Evolutionary conservation across 805 yeast species (phyloP).

Genomic region (Wickerhamiella sergipiensis): DNA sequence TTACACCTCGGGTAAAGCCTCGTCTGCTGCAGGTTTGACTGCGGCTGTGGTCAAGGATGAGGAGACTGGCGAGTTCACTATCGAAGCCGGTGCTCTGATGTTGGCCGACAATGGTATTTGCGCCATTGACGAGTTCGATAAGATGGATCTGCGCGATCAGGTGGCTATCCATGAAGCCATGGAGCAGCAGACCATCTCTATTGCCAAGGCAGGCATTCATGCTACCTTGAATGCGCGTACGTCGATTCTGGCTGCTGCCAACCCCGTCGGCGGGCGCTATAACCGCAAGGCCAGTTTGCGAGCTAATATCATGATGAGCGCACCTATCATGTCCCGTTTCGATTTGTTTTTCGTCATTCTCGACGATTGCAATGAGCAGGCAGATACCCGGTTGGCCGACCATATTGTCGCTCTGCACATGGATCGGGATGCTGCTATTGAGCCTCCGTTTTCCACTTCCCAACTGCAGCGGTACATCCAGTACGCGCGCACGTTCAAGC

Average conservation of each 20-base stretch:
- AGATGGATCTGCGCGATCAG: constrained; percentile 91
- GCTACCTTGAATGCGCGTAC: constrained; percentile 96
- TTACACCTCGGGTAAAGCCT: constrained; percentile 95
- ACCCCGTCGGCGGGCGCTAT: constrained; percentile 94
- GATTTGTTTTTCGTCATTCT: constrained; percentile 88
- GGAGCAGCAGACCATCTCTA: constrained; percentile 98
- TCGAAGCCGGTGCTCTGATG: constrained; percentile 98
- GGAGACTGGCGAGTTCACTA: constrained; percentile 92
- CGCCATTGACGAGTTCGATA: constrained; percentile 96
- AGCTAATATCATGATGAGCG: constrained; percentile 86
- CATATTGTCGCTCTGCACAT: constrained; percentile 90
- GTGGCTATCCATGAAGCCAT: constrained; percentile 99
- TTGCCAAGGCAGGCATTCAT: constrained; percentile 97
- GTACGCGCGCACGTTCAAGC: constrained; percentile 88
- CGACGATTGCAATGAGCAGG: constrained; percentile 85
- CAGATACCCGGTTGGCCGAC: constrained; percentile 79
- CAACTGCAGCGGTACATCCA: constrained; percentile 78
- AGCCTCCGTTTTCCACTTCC: constrained; percentile 80
- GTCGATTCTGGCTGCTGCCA: constrained; percentile 95
- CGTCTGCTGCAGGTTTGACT: constrained; percentile 96
- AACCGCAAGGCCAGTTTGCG: constrained; percentile 74
- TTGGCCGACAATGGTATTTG: constrained; percentile 97
- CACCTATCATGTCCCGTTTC: constrained; percentile 97
- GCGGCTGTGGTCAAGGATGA: constrained; percentile 97
- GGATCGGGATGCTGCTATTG: constrained; percentile 77